These are phyloP conservation scores for Amaranthus tricolor DNA, from an alignment of 179 eudicot genomes.

Conservation along the genomic window DNA sequence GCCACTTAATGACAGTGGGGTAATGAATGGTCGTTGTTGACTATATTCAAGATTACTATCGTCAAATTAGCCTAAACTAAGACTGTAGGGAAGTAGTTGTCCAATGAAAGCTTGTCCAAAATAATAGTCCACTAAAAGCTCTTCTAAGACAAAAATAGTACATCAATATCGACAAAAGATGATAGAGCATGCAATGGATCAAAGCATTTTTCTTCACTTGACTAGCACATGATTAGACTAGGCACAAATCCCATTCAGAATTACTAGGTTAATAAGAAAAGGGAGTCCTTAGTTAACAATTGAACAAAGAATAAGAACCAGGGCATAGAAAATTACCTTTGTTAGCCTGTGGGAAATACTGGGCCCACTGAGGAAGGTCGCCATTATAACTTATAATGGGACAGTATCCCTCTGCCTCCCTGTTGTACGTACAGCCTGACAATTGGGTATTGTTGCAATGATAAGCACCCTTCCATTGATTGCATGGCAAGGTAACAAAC, in stretches of 20 bases:
- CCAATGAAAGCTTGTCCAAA: neutral
- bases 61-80: too few species aligned
- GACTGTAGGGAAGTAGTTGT: neutral
- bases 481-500: conserved; percentile 79
- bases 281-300: neutral
- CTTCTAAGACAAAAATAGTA: neutral
- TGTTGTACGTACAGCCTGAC: conserved; percentile 94
- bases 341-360: conserved; percentile 91
- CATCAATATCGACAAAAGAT: neutral
- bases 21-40: too few species aligned
- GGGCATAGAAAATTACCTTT: conserved; percentile 53
- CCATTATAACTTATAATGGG: conserved; percentile 79
- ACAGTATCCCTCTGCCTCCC: conserved; percentile 99
- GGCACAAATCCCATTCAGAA: neutral
- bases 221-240: neutral
- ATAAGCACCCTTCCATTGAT: conserved; percentile 95
- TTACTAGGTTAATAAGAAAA: too few species aligned
- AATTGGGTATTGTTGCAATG: conserved; percentile 89
- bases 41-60: too few species aligned
- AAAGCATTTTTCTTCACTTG: neutral
- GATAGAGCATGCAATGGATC: neutral
- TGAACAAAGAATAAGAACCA: neutral
- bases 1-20: too few species aligned
- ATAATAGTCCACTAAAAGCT: neutral
- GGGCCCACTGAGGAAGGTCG: conserved; percentile 96